phyloP scores from a whole-genome alignment of 129 eudicot genomes.

The Rutidosis leptorrhynchoides region DNA sequence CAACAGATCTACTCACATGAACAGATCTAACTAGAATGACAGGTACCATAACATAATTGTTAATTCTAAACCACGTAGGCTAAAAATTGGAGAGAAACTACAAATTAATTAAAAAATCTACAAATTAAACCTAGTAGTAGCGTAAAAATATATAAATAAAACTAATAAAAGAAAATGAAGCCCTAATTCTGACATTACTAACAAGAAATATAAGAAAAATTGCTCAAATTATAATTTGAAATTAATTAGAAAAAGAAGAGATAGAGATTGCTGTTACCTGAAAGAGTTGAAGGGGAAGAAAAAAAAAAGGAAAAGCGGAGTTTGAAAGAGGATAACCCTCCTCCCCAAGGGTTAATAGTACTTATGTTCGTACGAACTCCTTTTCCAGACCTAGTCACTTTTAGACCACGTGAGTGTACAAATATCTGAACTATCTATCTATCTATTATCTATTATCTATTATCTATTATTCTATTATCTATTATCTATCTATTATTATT shows the following conservation, averaged over 20 bases:
- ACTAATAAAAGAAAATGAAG: not conserved
- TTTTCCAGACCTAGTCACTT: not conserved
- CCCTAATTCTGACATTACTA: not conserved
- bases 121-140: not conserved
- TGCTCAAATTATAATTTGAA: not conserved
- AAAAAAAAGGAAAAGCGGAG: not conserved
- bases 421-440: no score
- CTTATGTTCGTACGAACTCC: not conserved
- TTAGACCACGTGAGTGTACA: not conserved
- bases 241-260: not conserved
- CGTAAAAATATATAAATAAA: not conserved
- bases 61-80: conserved; percentile 5
- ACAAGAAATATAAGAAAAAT: not conserved
- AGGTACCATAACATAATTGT: not conserved
- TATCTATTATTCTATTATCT: no score
- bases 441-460: no score
- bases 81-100: not conserved
- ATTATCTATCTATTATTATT: no score
- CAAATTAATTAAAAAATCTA: not conserved
- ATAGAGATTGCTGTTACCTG: not conserved
- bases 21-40: conserved; percentile 25
- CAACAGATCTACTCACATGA: conserved; percentile 13
- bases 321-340: not conserved
- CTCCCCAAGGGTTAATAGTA: not conserved
- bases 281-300: not conserved